Percentiles rank a stretch among this genome's conserved stretches.
Conservation (phyloP, 1,284 basidiomycete genomes). For the Calocybe gambosa region DNA sequence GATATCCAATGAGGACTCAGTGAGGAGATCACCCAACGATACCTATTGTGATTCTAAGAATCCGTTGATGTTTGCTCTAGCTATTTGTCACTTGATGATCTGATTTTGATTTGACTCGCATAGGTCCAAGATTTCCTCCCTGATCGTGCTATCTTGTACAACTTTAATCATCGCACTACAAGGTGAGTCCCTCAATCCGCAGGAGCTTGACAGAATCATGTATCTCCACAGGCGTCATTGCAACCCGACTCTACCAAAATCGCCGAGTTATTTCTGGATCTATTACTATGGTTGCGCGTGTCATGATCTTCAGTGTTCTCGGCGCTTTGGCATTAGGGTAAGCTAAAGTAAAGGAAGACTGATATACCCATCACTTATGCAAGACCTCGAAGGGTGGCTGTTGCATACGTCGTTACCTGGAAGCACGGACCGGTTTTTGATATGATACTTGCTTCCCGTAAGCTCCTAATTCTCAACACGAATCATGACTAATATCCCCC, state of each 20-base stretch:
- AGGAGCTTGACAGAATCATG: background rate
- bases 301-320: constrained; percentile 24
- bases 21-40: constrained; percentile 13
- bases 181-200: constrained; percentile 2
- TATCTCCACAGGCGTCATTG: constrained; percentile 12
- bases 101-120: background rate
- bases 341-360: background rate
- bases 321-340: constrained; percentile 19
- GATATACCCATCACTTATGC: background rate
- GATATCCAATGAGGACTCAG: constrained; percentile 8
- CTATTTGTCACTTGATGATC: no score
- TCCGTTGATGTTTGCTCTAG: constrained; percentile 8
- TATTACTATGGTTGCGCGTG: constrained; percentile 24
- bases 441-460: constrained; percentile 23
- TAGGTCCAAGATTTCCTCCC: constrained; percentile 17
- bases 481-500: background rate
- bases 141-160: constrained; percentile 16
- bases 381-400: constrained; percentile 9
- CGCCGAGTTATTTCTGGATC: constrained; percentile 16
- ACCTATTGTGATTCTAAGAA: constrained; percentile 17
- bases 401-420: constrained; percentile 16
- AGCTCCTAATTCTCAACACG: constrained; percentile 3
- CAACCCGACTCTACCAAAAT: constrained; percentile 16
- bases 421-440: constrained; percentile 18
- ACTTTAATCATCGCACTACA: constrained; percentile 11